Conservation (phyloP, 2,329 filamentous ascomycete species). For the Herpotrichia juniperi region DNA sequence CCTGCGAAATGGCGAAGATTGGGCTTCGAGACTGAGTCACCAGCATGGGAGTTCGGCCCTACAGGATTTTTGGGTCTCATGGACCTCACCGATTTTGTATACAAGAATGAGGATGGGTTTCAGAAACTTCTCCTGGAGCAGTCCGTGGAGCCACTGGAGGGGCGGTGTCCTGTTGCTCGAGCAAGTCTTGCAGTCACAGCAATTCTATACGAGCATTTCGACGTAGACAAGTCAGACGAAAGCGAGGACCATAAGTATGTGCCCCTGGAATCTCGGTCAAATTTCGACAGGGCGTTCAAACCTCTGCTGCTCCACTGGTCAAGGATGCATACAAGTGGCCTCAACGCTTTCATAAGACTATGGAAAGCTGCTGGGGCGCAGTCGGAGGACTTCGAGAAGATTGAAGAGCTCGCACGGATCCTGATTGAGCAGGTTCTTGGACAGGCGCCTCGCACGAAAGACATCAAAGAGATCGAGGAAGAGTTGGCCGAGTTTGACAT, state of each 20-base stretch:
- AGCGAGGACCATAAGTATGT: constrained; percentile 80
- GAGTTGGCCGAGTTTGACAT: constrained; percentile 86
- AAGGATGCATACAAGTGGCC: constrained; percentile 79
- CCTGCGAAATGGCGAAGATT: constrained; percentile 92
- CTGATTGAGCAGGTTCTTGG: constrained; percentile 89
- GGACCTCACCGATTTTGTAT: constrained; percentile 93
- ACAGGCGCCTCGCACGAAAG: constrained; percentile 78
- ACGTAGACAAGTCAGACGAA: constrained; percentile 82
- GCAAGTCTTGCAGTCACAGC: constrained; percentile 86
- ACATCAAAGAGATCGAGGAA: constrained; percentile 86
- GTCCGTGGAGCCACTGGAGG: constrained; percentile 70
- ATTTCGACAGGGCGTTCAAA: constrained; percentile 85
- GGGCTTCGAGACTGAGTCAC: constrained; percentile 90
- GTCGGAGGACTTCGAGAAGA: constrained; percentile 88
- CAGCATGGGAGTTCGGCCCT: constrained; percentile 81
- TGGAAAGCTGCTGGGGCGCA: constrained; percentile 92
- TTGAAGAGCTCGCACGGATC: constrained; percentile 88
- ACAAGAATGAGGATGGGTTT: constrained; percentile 89
- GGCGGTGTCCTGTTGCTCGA: constrained; percentile 85
- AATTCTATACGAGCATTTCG: constrained; percentile 93
- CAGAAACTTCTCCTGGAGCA: constrained; percentile 93
- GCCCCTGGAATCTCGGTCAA: constrained; percentile 73
- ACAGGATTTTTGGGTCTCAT: constrained; percentile 95
- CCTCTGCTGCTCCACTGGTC: constrained; percentile 94
- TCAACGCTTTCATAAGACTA: constrained; percentile 86